Percentiles rank a stretch among this genome's conserved stretches.
phyloP scores from a whole-genome alignment of 495 filamentous ascomycete species.

The Chaetomium tenue region DNA sequence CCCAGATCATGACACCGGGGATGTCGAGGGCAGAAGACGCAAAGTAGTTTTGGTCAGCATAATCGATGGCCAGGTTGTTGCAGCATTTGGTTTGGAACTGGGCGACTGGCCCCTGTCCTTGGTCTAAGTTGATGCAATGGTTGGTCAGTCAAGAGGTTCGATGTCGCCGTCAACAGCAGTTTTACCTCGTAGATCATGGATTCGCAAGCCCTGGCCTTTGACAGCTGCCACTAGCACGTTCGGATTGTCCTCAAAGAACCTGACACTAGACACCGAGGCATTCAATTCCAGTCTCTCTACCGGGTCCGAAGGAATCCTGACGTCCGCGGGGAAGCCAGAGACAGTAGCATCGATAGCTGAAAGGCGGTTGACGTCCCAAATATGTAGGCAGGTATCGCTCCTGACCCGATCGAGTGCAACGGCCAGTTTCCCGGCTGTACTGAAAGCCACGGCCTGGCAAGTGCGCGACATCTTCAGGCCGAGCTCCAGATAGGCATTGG shows the following conservation, averaged over 20 bases:
- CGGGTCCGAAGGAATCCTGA: constrained; percentile 55
- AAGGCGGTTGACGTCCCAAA: constrained; percentile 83
- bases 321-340: constrained; percentile 40
- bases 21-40: constrained; percentile 72
- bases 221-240: constrained; percentile 79
- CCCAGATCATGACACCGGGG: constrained; percentile 84
- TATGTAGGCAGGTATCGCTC: constrained; percentile 88
- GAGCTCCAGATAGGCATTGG: constrained; percentile 65
- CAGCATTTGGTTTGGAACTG: constrained; percentile 77
- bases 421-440: constrained; percentile 71
- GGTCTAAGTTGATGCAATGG: constrained; percentile 13
- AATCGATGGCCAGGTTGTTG: constrained; percentile 87
- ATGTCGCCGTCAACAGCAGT: neutral
- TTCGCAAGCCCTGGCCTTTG: constrained; percentile 78
- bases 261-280: constrained; percentile 84
- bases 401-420: constrained; percentile 87
- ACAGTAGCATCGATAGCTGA: constrained; percentile 44
- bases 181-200: constrained; percentile 85
- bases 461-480: constrained; percentile 80
- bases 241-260: constrained; percentile 84
- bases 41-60: constrained; percentile 89
- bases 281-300: constrained; percentile 72
- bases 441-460: constrained; percentile 92
- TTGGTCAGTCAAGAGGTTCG: constrained; percentile 6
- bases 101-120: constrained; percentile 44